Evolutionary conservation across 768 basidiomycete species (phyloP).

Genomic region (Punctularia strigosozonata): DNA sequence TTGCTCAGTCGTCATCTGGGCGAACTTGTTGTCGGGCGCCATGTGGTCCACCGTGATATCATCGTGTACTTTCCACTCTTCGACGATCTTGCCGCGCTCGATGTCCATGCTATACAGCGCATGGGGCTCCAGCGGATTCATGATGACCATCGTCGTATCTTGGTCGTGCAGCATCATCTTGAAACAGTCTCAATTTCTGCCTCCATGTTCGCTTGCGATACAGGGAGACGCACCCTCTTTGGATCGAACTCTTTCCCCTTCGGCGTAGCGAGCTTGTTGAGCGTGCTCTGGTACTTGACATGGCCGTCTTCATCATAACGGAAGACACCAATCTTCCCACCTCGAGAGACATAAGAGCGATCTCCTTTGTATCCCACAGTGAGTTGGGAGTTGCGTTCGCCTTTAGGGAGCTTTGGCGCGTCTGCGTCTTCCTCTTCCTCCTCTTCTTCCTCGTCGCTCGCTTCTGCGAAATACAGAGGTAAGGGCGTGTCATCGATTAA

Average conservation of each 20-base stretch:
- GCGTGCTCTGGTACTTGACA: slow-evolving; percentile 80
- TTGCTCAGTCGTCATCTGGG: slow-evolving; percentile 84
- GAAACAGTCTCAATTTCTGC: too few species aligned
- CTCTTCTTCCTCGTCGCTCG: slow-evolving; percentile 23
- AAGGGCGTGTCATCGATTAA: too few species aligned
- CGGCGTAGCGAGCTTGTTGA: slow-evolving; percentile 68
- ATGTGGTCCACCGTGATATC: slow-evolving; percentile 79
- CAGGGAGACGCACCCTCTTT: slow-evolving; percentile 55
- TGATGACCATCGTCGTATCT: slow-evolving; percentile 91
- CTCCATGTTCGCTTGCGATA: too few species aligned
- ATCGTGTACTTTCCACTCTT: slow-evolving; percentile 98
- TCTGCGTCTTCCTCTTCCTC: slow-evolving; percentile 33
- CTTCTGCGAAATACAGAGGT: slow-evolving; percentile 8
- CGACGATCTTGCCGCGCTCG: slow-evolving; percentile 89
- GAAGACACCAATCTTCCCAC: slow-evolving; percentile 87
- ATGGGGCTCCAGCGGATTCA: slow-evolving; percentile 71
- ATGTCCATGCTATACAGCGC: slow-evolving; percentile 88
- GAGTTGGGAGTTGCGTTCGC: slow-evolving; percentile 76
- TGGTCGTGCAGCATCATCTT: slow-evolving; percentile 97
- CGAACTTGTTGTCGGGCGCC: slow-evolving; percentile 89
- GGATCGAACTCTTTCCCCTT: slow-evolving; percentile 83
- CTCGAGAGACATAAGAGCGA: slow-evolving; percentile 86
- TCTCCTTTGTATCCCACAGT: slow-evolving; percentile 95
- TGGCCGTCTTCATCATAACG: slow-evolving; percentile 55
- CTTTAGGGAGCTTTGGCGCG: slow-evolving; percentile 28